Conservation (phyloP, 805 yeast genomes). For the Debaryomyces castellii region DNA sequence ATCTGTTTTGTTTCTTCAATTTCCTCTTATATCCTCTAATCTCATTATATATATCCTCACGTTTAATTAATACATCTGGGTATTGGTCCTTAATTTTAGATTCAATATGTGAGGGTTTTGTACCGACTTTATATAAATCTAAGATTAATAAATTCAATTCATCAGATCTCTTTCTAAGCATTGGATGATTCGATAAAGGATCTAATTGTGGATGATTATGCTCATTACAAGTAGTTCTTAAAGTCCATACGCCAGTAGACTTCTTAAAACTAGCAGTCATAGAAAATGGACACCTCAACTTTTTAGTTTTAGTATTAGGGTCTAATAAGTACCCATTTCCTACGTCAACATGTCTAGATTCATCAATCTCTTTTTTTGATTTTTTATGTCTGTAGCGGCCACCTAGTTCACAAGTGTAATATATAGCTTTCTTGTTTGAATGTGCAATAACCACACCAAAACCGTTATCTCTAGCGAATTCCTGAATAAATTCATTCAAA, state of each 20-base stretch:
- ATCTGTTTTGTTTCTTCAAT: slow-evolving; percentile 40
- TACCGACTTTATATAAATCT: slow-evolving; percentile 53
- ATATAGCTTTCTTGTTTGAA: slow-evolving; percentile 57
- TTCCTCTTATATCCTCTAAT: slow-evolving; percentile 56
- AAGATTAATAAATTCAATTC: slow-evolving; percentile 52
- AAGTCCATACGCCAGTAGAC: slow-evolving; percentile 49
- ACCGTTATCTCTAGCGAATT: slow-evolving; percentile 56
- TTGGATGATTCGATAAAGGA: slow-evolving; percentile 55
- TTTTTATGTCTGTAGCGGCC: slow-evolving; percentile 56
- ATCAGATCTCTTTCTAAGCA: slow-evolving; percentile 53
- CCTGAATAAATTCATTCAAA: slow-evolving; percentile 52
- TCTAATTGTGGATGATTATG: slow-evolving; percentile 60
- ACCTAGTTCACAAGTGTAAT: slow-evolving; percentile 59
- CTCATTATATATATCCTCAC: slow-evolving; percentile 60
- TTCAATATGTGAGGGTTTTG: slow-evolving; percentile 55
- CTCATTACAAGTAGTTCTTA: slow-evolving; percentile 53
- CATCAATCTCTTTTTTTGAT: slow-evolving; percentile 23
- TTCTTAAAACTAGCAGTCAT: slow-evolving; percentile 57
- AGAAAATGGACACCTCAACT: slow-evolving; percentile 57
- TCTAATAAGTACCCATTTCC: slow-evolving; percentile 38
- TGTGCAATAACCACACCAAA: slow-evolving; percentile 62
- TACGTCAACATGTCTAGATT: slow-evolving; percentile 22
- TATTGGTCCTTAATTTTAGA: slow-evolving; percentile 49
- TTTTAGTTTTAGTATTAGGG: slow-evolving; percentile 47
- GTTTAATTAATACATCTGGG: slow-evolving; percentile 53